Evolutionary conservation across 2,329 filamentous ascomycete species (phyloP), one percentile per base, ranked within the genome.

Genomic region (Xylaria sp.): DNA sequence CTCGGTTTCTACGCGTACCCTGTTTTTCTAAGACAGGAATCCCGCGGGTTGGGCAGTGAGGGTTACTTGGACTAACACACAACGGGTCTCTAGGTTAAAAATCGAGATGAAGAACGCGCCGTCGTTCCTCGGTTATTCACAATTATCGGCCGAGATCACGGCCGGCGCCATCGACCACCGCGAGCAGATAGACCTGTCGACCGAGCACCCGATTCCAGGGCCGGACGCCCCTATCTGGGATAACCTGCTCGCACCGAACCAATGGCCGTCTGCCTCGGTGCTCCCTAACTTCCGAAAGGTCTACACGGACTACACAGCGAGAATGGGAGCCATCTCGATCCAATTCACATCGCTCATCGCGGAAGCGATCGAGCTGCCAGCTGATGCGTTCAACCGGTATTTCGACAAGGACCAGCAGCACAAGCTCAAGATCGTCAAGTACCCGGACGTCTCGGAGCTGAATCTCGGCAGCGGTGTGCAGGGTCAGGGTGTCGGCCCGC

Each of bases 341-440:
- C 84, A 86, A 74, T 97, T 97, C 82, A 95, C 92, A 0, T 88
- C 88, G 12, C 87, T 97, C 37, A 92, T 97, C 74, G 93, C 94
- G 70, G 93, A 97, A 82, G 91, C 92, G n/a, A 91, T 97, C 71
- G 87, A 88, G 10, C 84, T 97, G 6, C 88, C 91, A 0, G 71
- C 85, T 0, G 81, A 86, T 60, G 92, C 94, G 0, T 97, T 97
- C 80, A 83, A 89, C 77, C 89, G 88, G 75, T 97, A 94, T 84
- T 95, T 95, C 81, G 92, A 94, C 78, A 81, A 86, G 51, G 80
- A 87, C 74, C 84, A 88, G 83, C 93, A 96, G 82, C 93, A 97
- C 83, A 97, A 97, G 84, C 86, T 97, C 76, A 97, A 97, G 83
- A 91, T 97, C 69, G 91, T 97, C 69, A 93, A 92, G 82, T 97